phyloP scores from a whole-genome alignment of 2,329 filamentous ascomycete species.

The Ceratocystiopsis minuta region DNA sequence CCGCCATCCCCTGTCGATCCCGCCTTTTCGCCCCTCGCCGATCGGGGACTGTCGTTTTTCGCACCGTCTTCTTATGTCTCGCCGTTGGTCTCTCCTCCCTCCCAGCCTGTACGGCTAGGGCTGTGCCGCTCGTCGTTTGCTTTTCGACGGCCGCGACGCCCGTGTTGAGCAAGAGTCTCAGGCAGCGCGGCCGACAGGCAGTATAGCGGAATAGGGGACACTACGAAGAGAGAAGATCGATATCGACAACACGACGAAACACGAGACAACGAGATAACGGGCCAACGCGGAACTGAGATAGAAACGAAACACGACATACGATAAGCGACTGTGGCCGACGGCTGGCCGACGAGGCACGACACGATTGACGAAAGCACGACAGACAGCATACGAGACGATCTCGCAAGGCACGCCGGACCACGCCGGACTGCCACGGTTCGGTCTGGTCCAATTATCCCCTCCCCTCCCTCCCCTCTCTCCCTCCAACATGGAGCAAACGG shows the following conservation, averaged over 20 bases:
- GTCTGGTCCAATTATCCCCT: neutral
- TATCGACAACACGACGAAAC: neutral
- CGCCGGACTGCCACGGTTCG: neutral
- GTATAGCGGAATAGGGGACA: neutral
- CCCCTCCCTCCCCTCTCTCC: neutral
- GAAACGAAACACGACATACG: neutral
- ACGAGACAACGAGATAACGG: neutral
- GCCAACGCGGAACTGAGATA: neutral
- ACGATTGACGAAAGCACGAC: too few relatives aligned
- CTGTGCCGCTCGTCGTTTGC: neutral
- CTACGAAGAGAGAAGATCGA: neutral
- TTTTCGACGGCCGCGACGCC: neutral
- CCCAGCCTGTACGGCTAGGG: slow-evolving; percentile 11
- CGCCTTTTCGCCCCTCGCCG: too few relatives aligned
- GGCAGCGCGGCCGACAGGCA: slow-evolving; percentile 4
- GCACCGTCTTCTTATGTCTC: slow-evolving; percentile 5
- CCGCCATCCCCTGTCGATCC: too few relatives aligned
- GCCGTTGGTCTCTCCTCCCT: slow-evolving; percentile 3
- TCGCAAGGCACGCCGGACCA: too few relatives aligned
- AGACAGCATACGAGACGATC: too few relatives aligned
- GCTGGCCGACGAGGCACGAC: too few relatives aligned
- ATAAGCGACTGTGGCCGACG: neutral
- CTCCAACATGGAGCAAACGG: slow-evolving; percentile 21
- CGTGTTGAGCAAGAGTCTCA: neutral
- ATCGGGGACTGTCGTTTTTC: neutral